These are phyloP conservation scores for Coemansia sp. DNA, from an alignment of 192 early-diverging fungal genomes.

Conservation along the genomic window DNA sequence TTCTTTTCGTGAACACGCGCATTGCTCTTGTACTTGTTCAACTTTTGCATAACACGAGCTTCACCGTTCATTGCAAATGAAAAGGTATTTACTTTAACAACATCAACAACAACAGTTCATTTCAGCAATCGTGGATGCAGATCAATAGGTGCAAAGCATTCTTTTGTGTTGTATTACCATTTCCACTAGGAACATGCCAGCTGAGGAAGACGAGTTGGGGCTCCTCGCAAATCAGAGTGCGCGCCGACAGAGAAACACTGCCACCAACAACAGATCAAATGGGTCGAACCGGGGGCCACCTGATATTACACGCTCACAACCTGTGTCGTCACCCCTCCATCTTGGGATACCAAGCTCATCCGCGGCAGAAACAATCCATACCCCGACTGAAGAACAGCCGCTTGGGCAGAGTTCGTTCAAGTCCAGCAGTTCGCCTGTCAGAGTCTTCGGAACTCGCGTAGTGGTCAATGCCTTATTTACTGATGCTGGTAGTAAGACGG, in stretches of 20 bases:
- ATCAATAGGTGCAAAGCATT: background rate
- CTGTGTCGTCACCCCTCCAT: background rate
- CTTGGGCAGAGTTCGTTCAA: background rate
- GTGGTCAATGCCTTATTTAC: constrained; percentile 27
- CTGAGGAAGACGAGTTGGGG: background rate
- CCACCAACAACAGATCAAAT: background rate
- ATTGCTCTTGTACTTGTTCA: no score
- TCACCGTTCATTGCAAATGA: no score
- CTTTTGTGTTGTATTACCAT: background rate
- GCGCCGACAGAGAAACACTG: background rate
- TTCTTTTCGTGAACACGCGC: no score
- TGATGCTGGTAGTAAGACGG: background rate
- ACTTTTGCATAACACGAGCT: no score
- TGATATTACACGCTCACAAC: background rate
- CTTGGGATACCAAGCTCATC: background rate
- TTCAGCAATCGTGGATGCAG: no score
- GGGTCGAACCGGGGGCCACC: background rate
- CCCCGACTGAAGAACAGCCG: background rate
- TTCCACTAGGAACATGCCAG: background rate
- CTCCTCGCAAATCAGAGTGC: background rate
- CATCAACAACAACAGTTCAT: no score
- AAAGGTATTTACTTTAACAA: no score
- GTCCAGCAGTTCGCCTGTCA: constrained; percentile 35
- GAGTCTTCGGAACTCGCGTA: constrained; percentile 39
- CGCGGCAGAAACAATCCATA: no score